Percentiles rank a stretch among this genome's conserved stretches.
Evolutionary conservation across 306 rosid genomes (phyloP).

Genomic region (Cucumis cinereus): DNA sequence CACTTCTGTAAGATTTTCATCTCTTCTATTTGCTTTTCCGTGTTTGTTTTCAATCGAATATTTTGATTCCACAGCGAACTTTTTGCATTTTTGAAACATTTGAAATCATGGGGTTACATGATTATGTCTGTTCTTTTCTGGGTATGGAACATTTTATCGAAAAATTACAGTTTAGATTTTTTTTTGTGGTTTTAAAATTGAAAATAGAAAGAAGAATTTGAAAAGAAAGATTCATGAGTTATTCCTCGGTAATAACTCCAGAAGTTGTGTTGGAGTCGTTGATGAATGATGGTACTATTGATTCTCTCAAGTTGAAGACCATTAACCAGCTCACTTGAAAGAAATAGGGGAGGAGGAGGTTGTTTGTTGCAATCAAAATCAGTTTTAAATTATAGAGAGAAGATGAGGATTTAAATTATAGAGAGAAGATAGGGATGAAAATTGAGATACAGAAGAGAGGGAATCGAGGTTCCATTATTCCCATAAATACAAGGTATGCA

Average conservation of each 20-base stretch:
- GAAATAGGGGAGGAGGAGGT: too few species aligned
- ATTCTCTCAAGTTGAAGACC: conserved; percentile 83
- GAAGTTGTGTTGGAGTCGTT: conserved; percentile 76
- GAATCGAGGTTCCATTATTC: too few species aligned
- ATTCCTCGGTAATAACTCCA: conserved; percentile 57
- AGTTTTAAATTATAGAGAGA: too few species aligned
- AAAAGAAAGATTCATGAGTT: conserved; percentile 28
- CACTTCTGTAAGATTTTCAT: not conserved
- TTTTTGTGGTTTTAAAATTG: conserved; percentile 3
- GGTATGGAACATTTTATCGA: not conserved
- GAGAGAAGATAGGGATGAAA: too few species aligned
- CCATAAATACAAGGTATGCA: too few species aligned
- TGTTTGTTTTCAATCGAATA: not conserved
- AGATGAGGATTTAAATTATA: too few species aligned
- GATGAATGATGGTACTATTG: conserved; percentile 94
- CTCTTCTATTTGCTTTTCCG: not conserved
- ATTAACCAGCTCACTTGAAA: conserved; percentile 95
- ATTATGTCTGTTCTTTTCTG: not conserved
- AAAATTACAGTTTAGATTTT: not conserved
- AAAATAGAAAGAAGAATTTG: too few species aligned
- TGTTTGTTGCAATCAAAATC: too few species aligned
- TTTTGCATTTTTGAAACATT: not conserved
- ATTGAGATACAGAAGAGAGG: too few species aligned
- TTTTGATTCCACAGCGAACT: not conserved
- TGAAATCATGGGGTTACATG: not conserved